phyloP scores from a whole-genome alignment of 208 protist species.

The Trypanosoma vivax region DNA sequence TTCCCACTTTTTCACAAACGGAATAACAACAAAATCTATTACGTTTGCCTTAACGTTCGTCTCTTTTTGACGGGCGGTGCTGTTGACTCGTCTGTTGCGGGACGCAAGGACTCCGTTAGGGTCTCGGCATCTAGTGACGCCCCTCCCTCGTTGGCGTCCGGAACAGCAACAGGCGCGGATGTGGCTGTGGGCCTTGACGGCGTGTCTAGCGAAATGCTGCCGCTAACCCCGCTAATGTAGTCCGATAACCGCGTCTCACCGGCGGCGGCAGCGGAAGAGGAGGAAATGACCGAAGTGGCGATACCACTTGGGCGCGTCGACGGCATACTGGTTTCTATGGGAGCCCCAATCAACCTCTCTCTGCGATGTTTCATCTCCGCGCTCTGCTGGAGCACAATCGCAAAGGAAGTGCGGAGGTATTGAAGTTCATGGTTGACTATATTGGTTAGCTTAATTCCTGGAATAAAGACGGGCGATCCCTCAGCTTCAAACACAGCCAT shows the following conservation, averaged over 20 bases:
- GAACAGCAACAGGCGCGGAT: not conserved
- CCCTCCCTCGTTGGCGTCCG: not conserved
- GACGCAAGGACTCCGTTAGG: not conserved
- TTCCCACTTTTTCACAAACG: not conserved
- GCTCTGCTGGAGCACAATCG: conserved; percentile 61
- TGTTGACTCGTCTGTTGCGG: not conserved
- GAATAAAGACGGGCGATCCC: conserved; percentile 69
- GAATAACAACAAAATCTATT: conserved; percentile 16
- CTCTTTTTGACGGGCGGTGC: conserved; percentile 71
- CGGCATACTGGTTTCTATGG: conserved; percentile 4
- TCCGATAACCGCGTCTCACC: conserved; percentile 8
- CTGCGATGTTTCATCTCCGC: conserved; percentile 55
- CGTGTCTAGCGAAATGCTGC: not conserved
- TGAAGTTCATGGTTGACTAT: conserved; percentile 79
- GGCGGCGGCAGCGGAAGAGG: conserved; percentile 1
- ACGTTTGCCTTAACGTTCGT: conserved; percentile 75
- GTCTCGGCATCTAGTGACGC: not conserved
- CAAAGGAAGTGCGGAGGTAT: conserved; percentile 68
- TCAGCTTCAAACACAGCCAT: conserved; percentile 78
- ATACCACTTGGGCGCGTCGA: conserved; percentile 10
- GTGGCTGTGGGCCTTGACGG: conserved; percentile 3
- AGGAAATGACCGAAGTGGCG: not conserved
- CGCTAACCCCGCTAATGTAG: not conserved
- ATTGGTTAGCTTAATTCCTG: conserved; percentile 81
- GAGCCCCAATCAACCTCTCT: conserved; percentile 20